Evolutionary conservation across 352 stramenopile genomes (phyloP), one percentile per base, ranked within the genome.

Genomic region (Globisporangium paddicum): DNA sequence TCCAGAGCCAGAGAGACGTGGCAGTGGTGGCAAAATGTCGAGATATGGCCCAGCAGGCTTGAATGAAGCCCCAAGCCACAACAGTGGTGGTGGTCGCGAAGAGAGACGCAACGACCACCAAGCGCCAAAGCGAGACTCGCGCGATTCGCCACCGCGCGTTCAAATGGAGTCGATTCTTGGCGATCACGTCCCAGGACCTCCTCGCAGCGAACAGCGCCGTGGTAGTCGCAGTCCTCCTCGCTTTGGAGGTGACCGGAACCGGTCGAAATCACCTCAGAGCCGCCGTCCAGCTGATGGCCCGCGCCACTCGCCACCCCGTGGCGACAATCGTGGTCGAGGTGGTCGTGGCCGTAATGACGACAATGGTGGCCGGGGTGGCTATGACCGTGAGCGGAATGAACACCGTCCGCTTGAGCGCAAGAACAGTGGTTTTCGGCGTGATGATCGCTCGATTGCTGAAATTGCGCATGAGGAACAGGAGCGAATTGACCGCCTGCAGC

Each of bases 371-470:
- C 69, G 48, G 58, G 54, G 59, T 32, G 64, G 67, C 47, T 66
- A 45, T 53, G 64, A 62, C 38, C 72, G 46, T 25, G 46, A 62
- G 52, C 64, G 28, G 3, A 32, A 32, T 32, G 28, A 70, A 2
- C 59, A 67, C 11, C 64, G 58, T 44, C 58, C 53, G 10, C 19
- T 67, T 13, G 63, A 69, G n/a, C 71, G 64, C 10, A 64, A 60
- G 18, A 26, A 59, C 28, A 41, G 50, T 53, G 55, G 70, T 38
- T 66, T 60, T 9, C 69, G 61, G 5, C 42, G 49, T 28, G 71
- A 79, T 45, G 67, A 84, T 3, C 72, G 74, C 26, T 83, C 73
- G 18, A 81, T 86, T 54, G 77, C 75, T 1, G 75, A 79, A 45
- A 58, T 82, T 62, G 72, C 75, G 16, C 72, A 69, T n/a, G 68